A percentile compares a stretch with the other conserved stretches of the same genome.
Conservation (phyloP, 2,329 filamentous ascomycete genomes). For the Cladosporium colombiae region DNA sequence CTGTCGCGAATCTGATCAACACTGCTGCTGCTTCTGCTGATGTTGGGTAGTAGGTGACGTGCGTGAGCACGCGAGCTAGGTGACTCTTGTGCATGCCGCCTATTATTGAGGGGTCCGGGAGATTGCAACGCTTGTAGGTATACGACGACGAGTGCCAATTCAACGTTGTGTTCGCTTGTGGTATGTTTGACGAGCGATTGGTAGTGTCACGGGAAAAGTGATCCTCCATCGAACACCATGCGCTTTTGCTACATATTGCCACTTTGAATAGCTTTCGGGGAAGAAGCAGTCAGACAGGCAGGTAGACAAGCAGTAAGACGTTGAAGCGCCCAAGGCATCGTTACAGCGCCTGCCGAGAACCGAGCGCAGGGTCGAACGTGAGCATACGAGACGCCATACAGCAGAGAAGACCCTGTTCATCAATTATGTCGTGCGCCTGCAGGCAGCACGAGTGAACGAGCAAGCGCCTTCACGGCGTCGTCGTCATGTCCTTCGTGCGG, state of each 20-base stretch:
- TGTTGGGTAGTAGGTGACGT: not conserved
- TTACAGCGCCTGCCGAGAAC: slow-evolving; percentile 8
- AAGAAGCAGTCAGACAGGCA: not conserved
- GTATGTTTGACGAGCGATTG: not conserved
- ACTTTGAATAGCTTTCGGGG: slow-evolving; percentile 7
- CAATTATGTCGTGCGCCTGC: slow-evolving; percentile 19
- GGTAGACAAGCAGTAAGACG: not conserved
- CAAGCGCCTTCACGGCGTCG: slow-evolving; percentile 12
- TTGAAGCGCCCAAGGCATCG: not conserved
- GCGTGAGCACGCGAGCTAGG: slow-evolving; percentile 12
- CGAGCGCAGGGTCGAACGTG: slow-evolving; percentile 8
- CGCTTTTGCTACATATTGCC: slow-evolving; percentile 1
- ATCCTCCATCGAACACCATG: not conserved
- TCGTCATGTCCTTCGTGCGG: slow-evolving; percentile 15
- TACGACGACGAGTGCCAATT: not conserved
- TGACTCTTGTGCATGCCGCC: not conserved
- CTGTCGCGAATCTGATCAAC: slow-evolving; percentile 6
- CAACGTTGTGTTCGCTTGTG: not conserved
- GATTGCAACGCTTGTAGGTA: not conserved
- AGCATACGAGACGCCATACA: slow-evolving; percentile 18
- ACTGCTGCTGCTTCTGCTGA: not conserved
- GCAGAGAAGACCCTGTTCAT: slow-evolving; percentile 1
- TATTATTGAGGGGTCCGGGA: not conserved
- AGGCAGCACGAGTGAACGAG: slow-evolving; percentile 1
- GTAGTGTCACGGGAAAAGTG: not conserved